Evolutionary conservation across 1,284 basidiomycete species (phyloP), one percentile per base, ranked within the genome.

Genomic region (Afroboletus lepidellus): DNA sequence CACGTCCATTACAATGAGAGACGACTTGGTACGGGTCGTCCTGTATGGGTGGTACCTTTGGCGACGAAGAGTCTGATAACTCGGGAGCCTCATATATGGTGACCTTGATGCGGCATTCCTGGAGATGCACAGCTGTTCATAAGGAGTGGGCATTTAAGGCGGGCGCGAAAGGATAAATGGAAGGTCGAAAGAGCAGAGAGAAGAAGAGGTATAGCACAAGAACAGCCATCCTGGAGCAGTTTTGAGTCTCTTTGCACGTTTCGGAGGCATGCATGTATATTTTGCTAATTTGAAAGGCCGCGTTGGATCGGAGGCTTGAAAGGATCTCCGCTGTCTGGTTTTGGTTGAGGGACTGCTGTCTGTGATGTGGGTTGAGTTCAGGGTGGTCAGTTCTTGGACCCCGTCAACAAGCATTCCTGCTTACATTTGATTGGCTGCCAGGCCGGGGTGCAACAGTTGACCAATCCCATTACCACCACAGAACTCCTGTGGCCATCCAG

Each of bases 241-340:
- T 61, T 63, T 61, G 47, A 54, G 34, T 27, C 48, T 48, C 37
- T 47, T 23, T 60, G 53, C 59, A 63, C 59, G 64, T 58, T 64
- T 56, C 45, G 44, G 48, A 60, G 54, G 61, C 63, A 66, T 60
- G 64, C 60, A 54, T 34, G 42, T 24, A 25, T 58, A 50, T 45
- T 50, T 30, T 43, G 41, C 41, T 41, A 41, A 46, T 51, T 66
- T 57, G 46, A 52, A 66, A 67, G 55, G 36, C 64, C 60, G 62
- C 62, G 51, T 63, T 61, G 42, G 53, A 46, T 54, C 54, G 45
- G 53, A 51, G 42, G 51, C 36, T 32, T 43, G 46, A 48, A 16
- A 39, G 33, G 57, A 64, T 66, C 61, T 62, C 61, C 60, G 53
- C 63, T 47, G 43, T 57, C 61, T 64, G 41, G 37, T 63, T 65